Evolutionary conservation across 1,284 basidiomycete genomes (phyloP).

Genomic region (Ustilago lituana): DNA sequence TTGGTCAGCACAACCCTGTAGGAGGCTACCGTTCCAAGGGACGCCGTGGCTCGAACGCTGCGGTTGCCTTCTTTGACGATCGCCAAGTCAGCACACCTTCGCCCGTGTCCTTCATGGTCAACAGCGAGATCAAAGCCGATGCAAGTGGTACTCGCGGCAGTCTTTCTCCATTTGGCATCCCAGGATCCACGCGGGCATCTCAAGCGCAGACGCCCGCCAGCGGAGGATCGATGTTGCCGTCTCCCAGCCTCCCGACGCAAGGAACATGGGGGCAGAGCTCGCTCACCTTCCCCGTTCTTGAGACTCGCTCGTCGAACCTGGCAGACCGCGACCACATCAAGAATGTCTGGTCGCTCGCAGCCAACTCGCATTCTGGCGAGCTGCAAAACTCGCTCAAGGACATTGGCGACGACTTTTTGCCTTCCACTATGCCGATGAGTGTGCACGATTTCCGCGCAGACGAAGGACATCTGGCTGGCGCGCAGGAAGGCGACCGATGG

Average conservation of each 20-base stretch:
- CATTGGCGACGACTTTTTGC: constrained; percentile 58
- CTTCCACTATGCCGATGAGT: constrained; percentile 50
- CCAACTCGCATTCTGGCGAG: constrained; percentile 45
- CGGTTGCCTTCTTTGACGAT: constrained; percentile 50
- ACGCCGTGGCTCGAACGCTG: constrained; percentile 41
- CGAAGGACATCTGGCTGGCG: constrained; percentile 12
- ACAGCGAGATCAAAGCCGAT: constrained; percentile 55
- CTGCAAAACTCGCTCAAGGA: constrained; percentile 57
- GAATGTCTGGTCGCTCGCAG: constrained; percentile 56
- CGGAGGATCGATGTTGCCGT: constrained; percentile 46
- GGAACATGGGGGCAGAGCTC: constrained; percentile 57
- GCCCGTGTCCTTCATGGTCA: constrained; percentile 62
- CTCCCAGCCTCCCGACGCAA: constrained; percentile 48
- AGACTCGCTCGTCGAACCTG: constrained; percentile 37
- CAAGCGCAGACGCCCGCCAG: constrained; percentile 44
- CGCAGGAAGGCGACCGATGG: constrained; percentile 16
- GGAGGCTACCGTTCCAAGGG: constrained; percentile 29
- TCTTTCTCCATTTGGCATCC: constrained; percentile 34
- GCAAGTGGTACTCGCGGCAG: constrained; percentile 21
- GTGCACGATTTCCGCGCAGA: constrained; percentile 53
- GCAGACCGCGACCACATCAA: constrained; percentile 56
- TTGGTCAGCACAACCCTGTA: constrained; percentile 16
- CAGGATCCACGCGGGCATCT: constrained; percentile 31
- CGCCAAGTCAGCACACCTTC: constrained; percentile 46
- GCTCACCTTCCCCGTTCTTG: constrained; percentile 51